Evolutionary conservation across 2,329 filamentous ascomycete genomes (phyloP), one percentile per base, ranked within the genome.

Genomic region (Monilinia laxa): DNA sequence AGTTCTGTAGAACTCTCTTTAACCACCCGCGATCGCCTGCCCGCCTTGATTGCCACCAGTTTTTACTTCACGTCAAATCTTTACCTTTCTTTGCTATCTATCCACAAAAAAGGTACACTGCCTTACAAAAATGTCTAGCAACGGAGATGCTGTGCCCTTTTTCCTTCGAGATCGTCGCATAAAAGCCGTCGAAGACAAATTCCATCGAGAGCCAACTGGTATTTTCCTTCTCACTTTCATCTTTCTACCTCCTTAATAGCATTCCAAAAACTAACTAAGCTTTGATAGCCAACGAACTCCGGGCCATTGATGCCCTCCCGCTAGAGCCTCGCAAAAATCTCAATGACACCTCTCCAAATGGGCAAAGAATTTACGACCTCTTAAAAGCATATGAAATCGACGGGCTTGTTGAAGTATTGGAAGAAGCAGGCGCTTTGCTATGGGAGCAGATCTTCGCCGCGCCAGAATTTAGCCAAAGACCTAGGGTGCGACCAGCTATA

Each of bases 381-480:
- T 60, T 70, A 20, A 54, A 51, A 28, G 28, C 49, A 54, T 70
- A 59, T 6, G 67, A 70, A 35, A 12, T 18, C 10, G 18, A 11
- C 25, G 28, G 56, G 11, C 42, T 65, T 38, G 58, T 69, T 14
- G 65, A 55, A 23, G 49, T 60, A 12, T 59, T 70, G 1, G 65
- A 70, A 51, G 67, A 70, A 66, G 67, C 69, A 16, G 67, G 69
- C 3, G 47, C 38, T 16, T 23, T 70, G 3, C 45, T 70, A 3
- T 70, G 67, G 67, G 23, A 28, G n/a, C 65, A 68, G 28, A 42
- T 62, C 18, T 64, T 55, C 16, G 40, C 38, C 1, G 3, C 28
- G 18, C 65, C 49, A 18, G 28, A 45, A 57, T 57, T 49, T 16
- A 62, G 45, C 35, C 58, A 51, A 3, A 23, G 3, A 1, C 58